These are phyloP conservation scores for Aegilops tauschii DNA, from an alignment of 176 grass and related monocot species.

Conservation along the genomic window DNA sequence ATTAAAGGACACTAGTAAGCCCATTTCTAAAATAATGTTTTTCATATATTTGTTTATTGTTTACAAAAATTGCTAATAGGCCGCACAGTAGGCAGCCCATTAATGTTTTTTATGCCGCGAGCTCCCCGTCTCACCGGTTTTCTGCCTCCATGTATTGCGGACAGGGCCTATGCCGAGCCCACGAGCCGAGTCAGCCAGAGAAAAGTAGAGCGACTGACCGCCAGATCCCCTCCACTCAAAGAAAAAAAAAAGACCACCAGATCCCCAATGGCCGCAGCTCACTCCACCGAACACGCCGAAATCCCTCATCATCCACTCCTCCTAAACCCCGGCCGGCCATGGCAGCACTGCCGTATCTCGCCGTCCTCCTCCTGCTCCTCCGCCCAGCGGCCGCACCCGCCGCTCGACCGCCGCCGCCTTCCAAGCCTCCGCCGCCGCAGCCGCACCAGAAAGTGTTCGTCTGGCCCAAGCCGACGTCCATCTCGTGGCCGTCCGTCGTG, in stretches of 20 bases:
- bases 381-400: background rate
- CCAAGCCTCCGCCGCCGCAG: background rate
- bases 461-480: constrained; percentile 73
- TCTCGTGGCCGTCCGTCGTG: constrained; percentile 49
- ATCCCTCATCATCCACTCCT: background rate
- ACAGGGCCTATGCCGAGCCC: background rate
- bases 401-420: background rate
- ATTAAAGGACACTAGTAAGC: no score
- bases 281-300: background rate
- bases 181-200: background rate
- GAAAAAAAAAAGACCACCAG: background rate
- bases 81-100: no score
- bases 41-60: no score
- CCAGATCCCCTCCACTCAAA: background rate
- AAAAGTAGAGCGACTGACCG: background rate
- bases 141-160: background rate
- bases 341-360: constrained; percentile 28
- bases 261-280: background rate
- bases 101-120: no score
- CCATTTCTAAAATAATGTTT: no score
- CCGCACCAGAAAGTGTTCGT: constrained; percentile 44
- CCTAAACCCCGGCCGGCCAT: constrained; percentile 9
- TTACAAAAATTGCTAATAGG: no score
- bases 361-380: constrained; percentile 24
- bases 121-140: background rate